Base-by-base conservation (phyloP, 2,329 filamentous ascomycete species). In the Chrysosporium keratinophilum region DNA sequence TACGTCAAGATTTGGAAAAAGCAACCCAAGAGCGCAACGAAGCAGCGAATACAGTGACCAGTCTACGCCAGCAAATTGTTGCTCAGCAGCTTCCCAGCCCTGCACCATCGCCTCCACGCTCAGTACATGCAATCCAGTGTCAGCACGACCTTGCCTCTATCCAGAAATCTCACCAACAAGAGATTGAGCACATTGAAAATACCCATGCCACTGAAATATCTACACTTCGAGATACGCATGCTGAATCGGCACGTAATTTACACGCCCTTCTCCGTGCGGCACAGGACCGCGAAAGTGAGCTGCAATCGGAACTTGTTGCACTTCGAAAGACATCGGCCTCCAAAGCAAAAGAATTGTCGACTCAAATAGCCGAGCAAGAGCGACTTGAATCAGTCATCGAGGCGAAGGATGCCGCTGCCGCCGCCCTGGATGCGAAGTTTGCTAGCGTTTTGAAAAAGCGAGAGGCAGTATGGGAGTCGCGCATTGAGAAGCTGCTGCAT, bases 391-490 rank as follows among this genome's bases (percentile, higher is more conserved):
- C 65, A 12, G 51, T 68, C 17, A 66, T 72, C 20, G 64, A 67
- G 11, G 63, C 64, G 1, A 73, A 72, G 52, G 68, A 72, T n/a
- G 69, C 71, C 43, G 64, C 69, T 1, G 63, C 70, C 14, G 63
- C 62, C 0, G 69, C 67, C 2, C 50, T 74, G 15, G 71, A 74
- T 56, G 59, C 64, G 52, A 66, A 68, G 37, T 69, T 74, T 50
- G 66, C 68, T 9, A 61, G 64, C 44, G 69, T 69, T 0, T 64
- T 72, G 12, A 69, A 72, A 46, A 71, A 69, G 57, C 65, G 71
- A 34, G 71, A 74, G 59, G 65, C 66, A 20, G 69, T 71, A 51
- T 74, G 71, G 71, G 65, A 71, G 54, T 62, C 66, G 0, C 67
- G 71, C 4, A 62, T 72, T 2, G 66, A 73, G 46, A 56, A 71